Evolutionary conservation across 257 asterid species (phyloP).

Genomic region (Capsicum baccatum): DNA sequence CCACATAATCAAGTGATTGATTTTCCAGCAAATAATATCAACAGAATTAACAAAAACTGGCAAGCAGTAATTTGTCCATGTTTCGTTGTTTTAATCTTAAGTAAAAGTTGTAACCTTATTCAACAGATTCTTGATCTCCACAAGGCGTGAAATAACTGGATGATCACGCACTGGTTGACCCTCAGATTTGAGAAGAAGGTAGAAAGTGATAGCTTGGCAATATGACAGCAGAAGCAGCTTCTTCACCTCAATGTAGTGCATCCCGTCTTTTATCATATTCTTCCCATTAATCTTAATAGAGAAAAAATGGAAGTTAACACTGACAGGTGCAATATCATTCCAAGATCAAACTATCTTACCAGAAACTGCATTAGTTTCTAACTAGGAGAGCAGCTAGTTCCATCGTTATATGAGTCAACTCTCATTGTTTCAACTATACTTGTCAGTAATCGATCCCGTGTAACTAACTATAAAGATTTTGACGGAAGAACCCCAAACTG

Average conservation of each 20-base stretch:
- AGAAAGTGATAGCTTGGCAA: slow-evolving; percentile 92
- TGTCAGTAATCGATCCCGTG: neutral
- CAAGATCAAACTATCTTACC: neutral
- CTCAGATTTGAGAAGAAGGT: slow-evolving; percentile 95
- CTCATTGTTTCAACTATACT: neutral
- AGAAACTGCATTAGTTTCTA: neutral
- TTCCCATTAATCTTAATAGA: slow-evolving; percentile 59
- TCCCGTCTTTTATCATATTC: slow-evolving; percentile 54
- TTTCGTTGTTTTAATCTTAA: neutral
- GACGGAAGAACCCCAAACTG: neutral
- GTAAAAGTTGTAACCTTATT: slow-evolving; percentile 68
- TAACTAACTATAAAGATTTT: neutral
- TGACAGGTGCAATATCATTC: slow-evolving; percentile 1
- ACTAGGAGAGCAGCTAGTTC: neutral
- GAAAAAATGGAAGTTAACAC: slow-evolving; percentile 19
- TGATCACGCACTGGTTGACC: slow-evolving; percentile 93
- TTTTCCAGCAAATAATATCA: slow-evolving; percentile 1
- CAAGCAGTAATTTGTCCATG: neutral
- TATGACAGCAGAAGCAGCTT: slow-evolving; percentile 77
- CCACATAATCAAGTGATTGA: neutral
- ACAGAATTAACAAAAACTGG: neutral
- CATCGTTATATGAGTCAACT: neutral
- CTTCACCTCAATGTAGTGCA: slow-evolving; percentile 80
- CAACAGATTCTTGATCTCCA: slow-evolving; percentile 80
- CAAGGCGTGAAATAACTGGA: slow-evolving; percentile 89